A percentile compares a stretch with the other conserved stretches of the same genome.
These are phyloP conservation scores for Grigorovia transvaalensis DNA, from an alignment of 805 yeast species.

Conservation along the genomic window DNA sequence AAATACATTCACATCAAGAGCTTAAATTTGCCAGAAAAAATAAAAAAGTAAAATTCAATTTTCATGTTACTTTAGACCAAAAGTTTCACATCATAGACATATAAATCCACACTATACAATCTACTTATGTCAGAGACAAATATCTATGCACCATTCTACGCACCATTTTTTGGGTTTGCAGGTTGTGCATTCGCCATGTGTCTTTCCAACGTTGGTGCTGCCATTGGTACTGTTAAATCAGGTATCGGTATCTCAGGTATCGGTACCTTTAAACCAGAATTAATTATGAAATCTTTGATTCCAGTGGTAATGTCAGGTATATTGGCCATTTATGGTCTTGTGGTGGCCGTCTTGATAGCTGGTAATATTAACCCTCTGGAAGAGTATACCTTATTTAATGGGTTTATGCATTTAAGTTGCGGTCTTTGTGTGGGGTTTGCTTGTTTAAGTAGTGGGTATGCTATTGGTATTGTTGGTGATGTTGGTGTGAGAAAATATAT, in stretches of 20 bases:
- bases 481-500: slow-evolving; percentile 82
- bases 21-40: too few species aligned
- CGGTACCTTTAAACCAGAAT: slow-evolving; percentile 94
- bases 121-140: slow-evolving; percentile 12
- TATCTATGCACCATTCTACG: slow-evolving; percentile 80
- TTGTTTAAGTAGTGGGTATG: slow-evolving; percentile 92
- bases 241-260: slow-evolving; percentile 98
- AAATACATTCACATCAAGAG: too few species aligned
- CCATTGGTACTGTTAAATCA: slow-evolving; percentile 95
- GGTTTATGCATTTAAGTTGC: slow-evolving; percentile 96
- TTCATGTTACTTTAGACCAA: too few species aligned
- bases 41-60: too few species aligned
- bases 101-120: background rate
- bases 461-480: slow-evolving; percentile 90
- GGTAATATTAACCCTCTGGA: slow-evolving; percentile 74
- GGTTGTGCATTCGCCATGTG: slow-evolving; percentile 94
- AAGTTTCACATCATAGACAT: too few species aligned
- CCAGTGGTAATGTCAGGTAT: slow-evolving; percentile 99
- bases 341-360: slow-evolving; percentile 91
- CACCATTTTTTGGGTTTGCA: slow-evolving; percentile 96
- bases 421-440: slow-evolving; percentile 95
- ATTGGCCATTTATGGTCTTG: slow-evolving; percentile 91
- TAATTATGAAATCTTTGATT: slow-evolving; percentile 88
- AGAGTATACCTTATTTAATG: slow-evolving; percentile 79
- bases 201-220: slow-evolving; percentile 93